Base-by-base conservation (phyloP, 192 early-diverging fungal genomes). In the Entomortierella parvispora region DNA sequence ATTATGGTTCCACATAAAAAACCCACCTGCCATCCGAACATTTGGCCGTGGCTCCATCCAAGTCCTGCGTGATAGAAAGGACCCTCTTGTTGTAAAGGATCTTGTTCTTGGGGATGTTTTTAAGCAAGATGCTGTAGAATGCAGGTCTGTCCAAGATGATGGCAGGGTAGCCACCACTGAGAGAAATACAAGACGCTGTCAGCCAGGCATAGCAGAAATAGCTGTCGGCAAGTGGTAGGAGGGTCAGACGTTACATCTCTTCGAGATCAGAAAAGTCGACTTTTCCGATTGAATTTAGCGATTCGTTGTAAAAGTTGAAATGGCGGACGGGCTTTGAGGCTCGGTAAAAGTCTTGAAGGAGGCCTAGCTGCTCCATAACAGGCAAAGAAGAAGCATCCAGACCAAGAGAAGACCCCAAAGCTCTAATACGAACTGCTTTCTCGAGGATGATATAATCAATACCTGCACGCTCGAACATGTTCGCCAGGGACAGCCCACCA, bases 381-480 rank as follows among this genome's bases (percentile, higher is more conserved):
- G 64, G 64, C 40, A 76, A 25, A 1, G 64, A 64, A n/a, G 28
- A 59, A 5, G 56, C 55, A 37, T 67, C 62, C 0, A 76, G 26
- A 20, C 58, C 59, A 2, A 77, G 25, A 1, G 58, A 62, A 5
- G 65, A 65, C 20, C 72, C 72, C 2, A 68, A 40, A 5, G 65
- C 65, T 15, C 63, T 49, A 7, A 59, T 58, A 15, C 29, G 40
- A 7, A 34, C 55, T 2, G 49, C 40, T 29, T 68, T 60, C 48
- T 77, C 72, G 14, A 77, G 48, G 3, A 77, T 51, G 4, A 77
- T 33, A 33, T 77, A 77, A 34, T 54, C 44, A 46, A 76, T 67
- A n/a, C 57, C 37, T 26, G 71, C 71, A 20, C 37, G 48, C 28
- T 66, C 71, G 31, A 76, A 68, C n/a, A 45, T 53, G 31, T 55